Evolutionary conservation across 2,329 filamentous ascomycete genomes (phyloP).

Genomic region (Aspergillus neoniger): DNA sequence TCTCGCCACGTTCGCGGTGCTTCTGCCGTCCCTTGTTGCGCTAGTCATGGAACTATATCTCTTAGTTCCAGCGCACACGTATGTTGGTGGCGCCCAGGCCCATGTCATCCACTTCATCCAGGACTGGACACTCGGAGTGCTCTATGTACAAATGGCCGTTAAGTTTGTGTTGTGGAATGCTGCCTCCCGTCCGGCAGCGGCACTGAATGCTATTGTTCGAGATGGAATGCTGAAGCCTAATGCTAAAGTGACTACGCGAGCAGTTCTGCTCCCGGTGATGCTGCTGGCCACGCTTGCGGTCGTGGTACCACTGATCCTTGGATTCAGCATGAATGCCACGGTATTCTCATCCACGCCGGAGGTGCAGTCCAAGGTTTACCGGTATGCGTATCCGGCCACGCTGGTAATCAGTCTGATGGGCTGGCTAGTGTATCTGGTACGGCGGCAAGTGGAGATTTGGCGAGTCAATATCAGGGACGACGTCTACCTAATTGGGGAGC

Average conservation of each 20-base stretch:
- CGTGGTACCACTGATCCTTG: conserved; percentile 63
- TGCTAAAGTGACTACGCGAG: conserved; percentile 74
- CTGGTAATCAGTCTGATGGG: conserved; percentile 56
- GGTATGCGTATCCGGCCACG: conserved; percentile 73
- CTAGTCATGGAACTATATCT: conserved; percentile 84
- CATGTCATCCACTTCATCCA: conserved; percentile 76
- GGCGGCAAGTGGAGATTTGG: conserved; percentile 70
- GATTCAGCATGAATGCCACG: conserved; percentile 53
- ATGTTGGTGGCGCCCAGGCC: conserved; percentile 51
- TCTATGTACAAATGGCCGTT: conserved; percentile 80
- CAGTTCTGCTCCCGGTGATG: conserved; percentile 76
- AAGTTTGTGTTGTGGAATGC: conserved; percentile 69
- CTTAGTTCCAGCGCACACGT: conserved; percentile 81
- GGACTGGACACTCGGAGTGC: conserved; percentile 87
- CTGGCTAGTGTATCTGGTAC: conserved; percentile 40
- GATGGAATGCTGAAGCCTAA: conserved; percentile 80
- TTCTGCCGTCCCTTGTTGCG: conserved; percentile 79
- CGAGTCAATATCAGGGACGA: conserved; percentile 83
- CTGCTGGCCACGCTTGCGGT: conserved; percentile 65
- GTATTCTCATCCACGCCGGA: conserved; percentile 35
- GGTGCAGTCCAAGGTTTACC: conserved; percentile 52
- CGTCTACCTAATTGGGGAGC: conserved; percentile 91
- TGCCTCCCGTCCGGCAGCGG: conserved; percentile 70
- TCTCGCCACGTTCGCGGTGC: conserved; percentile 70
- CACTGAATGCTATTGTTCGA: conserved; percentile 71